Conservation (phyloP, 306 rosid species). For the Betula pendula region DNA sequence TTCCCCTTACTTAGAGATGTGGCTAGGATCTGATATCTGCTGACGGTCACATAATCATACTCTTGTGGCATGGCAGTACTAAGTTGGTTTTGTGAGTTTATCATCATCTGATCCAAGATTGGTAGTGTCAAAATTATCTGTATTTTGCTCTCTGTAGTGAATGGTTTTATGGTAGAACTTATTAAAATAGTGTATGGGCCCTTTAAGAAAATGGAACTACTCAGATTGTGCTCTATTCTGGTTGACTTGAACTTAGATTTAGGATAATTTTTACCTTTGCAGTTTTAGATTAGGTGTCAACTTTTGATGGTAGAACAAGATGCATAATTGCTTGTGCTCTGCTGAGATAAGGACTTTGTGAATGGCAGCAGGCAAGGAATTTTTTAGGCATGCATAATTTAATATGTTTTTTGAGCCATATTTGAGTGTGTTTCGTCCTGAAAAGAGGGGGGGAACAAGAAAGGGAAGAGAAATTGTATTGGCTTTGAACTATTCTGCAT, state of each 20-base stretch:
- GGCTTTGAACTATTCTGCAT: neutral
- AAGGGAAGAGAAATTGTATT: neutral
- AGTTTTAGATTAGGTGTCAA: neutral
- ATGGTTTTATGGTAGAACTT: conserved; percentile 17
- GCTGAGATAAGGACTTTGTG: neutral
- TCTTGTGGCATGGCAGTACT: conserved; percentile 39
- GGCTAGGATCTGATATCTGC: conserved; percentile 3
- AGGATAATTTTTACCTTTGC: conserved; percentile 5
- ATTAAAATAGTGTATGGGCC: conserved; percentile 8
- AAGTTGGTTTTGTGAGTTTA: conserved; percentile 28
- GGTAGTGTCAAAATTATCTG: conserved; percentile 19
- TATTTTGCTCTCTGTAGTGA: neutral
- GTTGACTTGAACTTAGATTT: conserved; percentile 4
- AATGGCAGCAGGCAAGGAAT: neutral
- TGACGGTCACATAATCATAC: conserved; percentile 25
- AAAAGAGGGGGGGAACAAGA: neutral
- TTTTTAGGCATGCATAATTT: neutral
- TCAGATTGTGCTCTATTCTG: conserved; percentile 9
- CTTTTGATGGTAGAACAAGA: neutral
- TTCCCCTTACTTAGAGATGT: neutral
- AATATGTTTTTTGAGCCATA: neutral
- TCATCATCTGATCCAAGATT: conserved; percentile 25
- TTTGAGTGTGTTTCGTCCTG: neutral
- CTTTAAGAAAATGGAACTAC: neutral
- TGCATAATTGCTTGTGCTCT: neutral